Base-by-base conservation (phyloP, 192 early-diverging fungal species). In the Gigaspora rosea region DNA sequence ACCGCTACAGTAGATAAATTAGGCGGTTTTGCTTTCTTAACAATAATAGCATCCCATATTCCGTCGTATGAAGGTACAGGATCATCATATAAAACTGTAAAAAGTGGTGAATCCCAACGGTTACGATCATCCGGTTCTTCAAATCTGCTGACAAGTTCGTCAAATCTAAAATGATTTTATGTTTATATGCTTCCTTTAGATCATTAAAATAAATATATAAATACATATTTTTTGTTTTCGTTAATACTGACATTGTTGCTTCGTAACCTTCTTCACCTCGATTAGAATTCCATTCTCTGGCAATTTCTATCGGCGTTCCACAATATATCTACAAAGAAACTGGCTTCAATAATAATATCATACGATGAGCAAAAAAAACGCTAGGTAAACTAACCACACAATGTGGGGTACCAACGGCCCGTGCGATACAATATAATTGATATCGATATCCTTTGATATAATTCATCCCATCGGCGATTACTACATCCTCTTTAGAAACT, bases 371-470 rank as follows among this genome's bases (percentile, higher is more conserved):
- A 66, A 8, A 66, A 66, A n/a, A 18, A 20, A n/a, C 47, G 20
- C n/a, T 49, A 7, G 16, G 13, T 67, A 49, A 22, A 73, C 81
- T 80, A 83, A 94, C 88, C 16, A 94, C 88, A 72, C 96, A 97
- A 54, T 94, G 91, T 8, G 97, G 93, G 0, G 96, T 97, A 62
- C 91, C 88, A 46, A 95, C 86, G 54, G 91, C 92, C 27, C 94
- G 89, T 0, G 94, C 91, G 16, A 96, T 85, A 79, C 95, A 96
- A 83, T 95, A 96, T 27, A 98, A 87, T 82, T 98, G 96, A 85
- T 98, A 99, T 75, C 98, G 87, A 79, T 95, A 95, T 7, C 98
- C 97, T 86, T 99, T 99, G 82, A 99, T 98, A 84, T 98, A 98
- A 82, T 99, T 99, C 78, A 97, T 80, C n/a, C 88, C 86, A 78